phyloP scores from a whole-genome alignment of 495 filamentous ascomycete species.

The Talaromyces stipitatus region DNA sequence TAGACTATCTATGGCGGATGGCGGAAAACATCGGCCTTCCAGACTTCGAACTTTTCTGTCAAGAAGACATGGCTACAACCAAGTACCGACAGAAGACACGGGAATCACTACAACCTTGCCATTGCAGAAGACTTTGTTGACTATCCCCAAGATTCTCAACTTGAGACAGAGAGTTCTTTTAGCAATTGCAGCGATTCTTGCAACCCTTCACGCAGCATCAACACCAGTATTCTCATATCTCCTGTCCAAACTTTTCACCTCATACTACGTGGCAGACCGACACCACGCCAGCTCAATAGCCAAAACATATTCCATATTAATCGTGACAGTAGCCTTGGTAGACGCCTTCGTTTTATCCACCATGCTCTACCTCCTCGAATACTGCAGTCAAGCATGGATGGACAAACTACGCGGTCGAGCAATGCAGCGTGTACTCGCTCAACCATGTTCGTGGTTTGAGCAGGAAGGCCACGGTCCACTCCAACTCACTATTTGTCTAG shows the following conservation, averaged over 20 bases:
- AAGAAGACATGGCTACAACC: neutral
- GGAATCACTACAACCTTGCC: neutral
- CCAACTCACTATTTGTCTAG: constrained; percentile 61
- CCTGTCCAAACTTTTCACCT: constrained; percentile 64
- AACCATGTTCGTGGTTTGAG: constrained; percentile 84
- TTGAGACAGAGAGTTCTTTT: constrained; percentile 45
- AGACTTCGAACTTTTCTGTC: neutral
- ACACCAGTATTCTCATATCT: constrained; percentile 74
- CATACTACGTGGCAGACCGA: constrained; percentile 50
- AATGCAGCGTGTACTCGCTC: constrained; percentile 62
- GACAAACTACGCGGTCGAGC: constrained; percentile 62
- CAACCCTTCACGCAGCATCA: constrained; percentile 49
- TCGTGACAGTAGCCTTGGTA: constrained; percentile 59
- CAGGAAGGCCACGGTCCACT: constrained; percentile 54
- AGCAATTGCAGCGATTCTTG: constrained; percentile 44
- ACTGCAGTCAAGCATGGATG: constrained; percentile 70
- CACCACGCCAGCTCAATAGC: constrained; percentile 29
- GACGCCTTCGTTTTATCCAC: constrained; percentile 59
- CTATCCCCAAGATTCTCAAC: constrained; percentile 62
- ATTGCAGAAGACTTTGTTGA: constrained; percentile 50
- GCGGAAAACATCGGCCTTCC: neutral
- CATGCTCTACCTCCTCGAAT: constrained; percentile 64
- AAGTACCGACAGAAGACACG: neutral
- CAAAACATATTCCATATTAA: constrained; percentile 57
- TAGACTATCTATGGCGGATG: neutral